Evolutionary conservation across 2,329 filamentous ascomycete species (phyloP).

Genomic region (Sphaerulina populicola): DNA sequence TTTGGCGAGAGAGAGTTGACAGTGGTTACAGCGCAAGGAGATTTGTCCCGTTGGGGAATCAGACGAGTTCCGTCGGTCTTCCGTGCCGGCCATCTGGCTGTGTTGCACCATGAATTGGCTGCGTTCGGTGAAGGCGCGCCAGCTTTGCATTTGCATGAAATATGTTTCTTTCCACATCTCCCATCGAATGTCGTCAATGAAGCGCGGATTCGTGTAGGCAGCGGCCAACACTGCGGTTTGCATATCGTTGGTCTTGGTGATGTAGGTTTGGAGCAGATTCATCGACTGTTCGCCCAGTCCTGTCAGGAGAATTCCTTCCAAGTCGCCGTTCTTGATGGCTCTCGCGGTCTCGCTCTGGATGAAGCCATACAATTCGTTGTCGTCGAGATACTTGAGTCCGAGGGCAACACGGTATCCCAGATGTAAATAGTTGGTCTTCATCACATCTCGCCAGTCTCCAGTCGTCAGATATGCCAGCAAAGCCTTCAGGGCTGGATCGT

Average conservation of each 20-base stretch:
- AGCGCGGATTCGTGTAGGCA: conserved; percentile 64
- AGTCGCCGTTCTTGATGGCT: conserved; percentile 58
- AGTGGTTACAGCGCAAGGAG: conserved; percentile 68
- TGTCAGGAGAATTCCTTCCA: conserved; percentile 69
- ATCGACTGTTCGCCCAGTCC: conserved; percentile 66
- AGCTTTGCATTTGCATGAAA: conserved; percentile 62
- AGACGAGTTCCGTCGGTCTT: conserved; percentile 55
- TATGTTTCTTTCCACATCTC: conserved; percentile 68
- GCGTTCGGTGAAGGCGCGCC: conserved; percentile 62
- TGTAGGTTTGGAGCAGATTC: conserved; percentile 66
- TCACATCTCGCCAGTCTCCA: conserved; percentile 66
- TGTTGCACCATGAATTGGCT: conserved; percentile 72
- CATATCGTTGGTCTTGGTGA: conserved; percentile 66
- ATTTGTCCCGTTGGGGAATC: conserved; percentile 61
- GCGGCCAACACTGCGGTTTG: conserved; percentile 71
- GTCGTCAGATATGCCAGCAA: conserved; percentile 71
- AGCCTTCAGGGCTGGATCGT: conserved; percentile 70
- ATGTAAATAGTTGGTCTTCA: conserved; percentile 63
- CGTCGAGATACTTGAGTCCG: conserved; percentile 62
- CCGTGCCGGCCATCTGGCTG: conserved; percentile 57
- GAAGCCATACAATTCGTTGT: conserved; percentile 40
- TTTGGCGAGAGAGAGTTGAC: conserved; percentile 50
- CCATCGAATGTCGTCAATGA: conserved; percentile 69
- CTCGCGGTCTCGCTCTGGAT: conserved; percentile 48
- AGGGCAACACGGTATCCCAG: conserved; percentile 67